phyloP scores from a whole-genome alignment of 1,284 basidiomycete genomes.

The Tilletia caries region DNA sequence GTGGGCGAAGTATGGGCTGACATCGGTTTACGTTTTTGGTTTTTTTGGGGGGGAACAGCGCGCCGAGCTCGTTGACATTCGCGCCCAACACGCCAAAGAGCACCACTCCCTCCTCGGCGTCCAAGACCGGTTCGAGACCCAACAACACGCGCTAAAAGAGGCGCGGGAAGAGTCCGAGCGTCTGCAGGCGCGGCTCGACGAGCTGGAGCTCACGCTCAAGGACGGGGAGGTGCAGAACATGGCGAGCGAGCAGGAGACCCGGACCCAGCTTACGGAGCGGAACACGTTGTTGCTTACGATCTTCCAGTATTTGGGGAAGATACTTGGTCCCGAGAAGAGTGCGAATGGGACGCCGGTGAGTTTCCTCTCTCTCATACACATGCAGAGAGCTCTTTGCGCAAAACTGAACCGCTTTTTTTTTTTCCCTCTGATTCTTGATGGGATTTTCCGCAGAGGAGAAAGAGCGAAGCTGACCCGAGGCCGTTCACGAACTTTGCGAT shows the following conservation, averaged over 20 bases:
- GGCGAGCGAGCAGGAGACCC: slow-evolving; percentile 71
- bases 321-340: slow-evolving; percentile 70
- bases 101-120: slow-evolving; percentile 38
- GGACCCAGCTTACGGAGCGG: slow-evolving; percentile 85
- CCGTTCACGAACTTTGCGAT: slow-evolving; percentile 88
- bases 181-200: slow-evolving; percentile 27
- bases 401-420: background rate
- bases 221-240: slow-evolving; percentile 73
- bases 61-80: slow-evolving; percentile 38
- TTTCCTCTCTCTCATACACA: background rate
- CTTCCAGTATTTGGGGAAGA: slow-evolving; percentile 91
- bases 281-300: slow-evolving; percentile 86
- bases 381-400: too few species aligned
- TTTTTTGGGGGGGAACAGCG: background rate
- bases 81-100: slow-evolving; percentile 42
- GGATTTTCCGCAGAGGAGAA: slow-evolving; percentile 43
- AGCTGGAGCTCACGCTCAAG: slow-evolving; percentile 29
- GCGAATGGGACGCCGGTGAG: background rate
- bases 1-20: too few species aligned
- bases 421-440: background rate
- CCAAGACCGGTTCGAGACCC: slow-evolving; percentile 47
- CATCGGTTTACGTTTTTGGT: too few species aligned
- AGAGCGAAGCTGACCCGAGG: slow-evolving; percentile 68
- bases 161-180: slow-evolving; percentile 52
- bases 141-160: slow-evolving; percentile 25